phyloP scores from a whole-genome alignment of 768 basidiomycete genomes.

The Gelatoporia subvermispora region DNA sequence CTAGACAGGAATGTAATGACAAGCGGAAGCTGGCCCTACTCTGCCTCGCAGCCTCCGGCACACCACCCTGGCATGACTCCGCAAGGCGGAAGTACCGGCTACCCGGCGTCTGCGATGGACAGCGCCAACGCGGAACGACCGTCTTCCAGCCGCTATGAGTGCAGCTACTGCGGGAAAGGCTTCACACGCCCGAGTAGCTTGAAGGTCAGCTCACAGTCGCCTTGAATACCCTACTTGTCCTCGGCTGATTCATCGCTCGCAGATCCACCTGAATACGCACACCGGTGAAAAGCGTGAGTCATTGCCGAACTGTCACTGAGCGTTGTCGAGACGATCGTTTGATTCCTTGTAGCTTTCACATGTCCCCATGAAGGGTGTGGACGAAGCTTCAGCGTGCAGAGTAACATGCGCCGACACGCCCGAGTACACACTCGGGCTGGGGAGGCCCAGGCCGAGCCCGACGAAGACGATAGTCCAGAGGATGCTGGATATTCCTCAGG shows the following conservation, averaged over 20 bases:
- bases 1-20: constrained; percentile 14
- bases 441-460: constrained; percentile 24
- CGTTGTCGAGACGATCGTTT: constrained; percentile 10
- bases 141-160: constrained; percentile 61
- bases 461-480: constrained; percentile 43
- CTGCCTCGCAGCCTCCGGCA: constrained; percentile 38
- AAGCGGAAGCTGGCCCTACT: constrained; percentile 23
- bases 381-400: constrained; percentile 80
- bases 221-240: neutral
- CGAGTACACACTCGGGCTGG: constrained; percentile 52
- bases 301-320: constrained; percentile 5
- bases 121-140: constrained; percentile 15
- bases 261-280: constrained; percentile 85
- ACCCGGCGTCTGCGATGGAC: constrained; percentile 8
- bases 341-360: constrained; percentile 50
- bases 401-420: constrained; percentile 85
- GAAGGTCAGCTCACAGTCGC: constrained; percentile 41
- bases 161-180: constrained; percentile 72
- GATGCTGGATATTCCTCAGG: constrained; percentile 1
- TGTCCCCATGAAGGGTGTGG: constrained; percentile 75
- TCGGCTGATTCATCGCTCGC: neutral
- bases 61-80: constrained; percentile 26
- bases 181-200: constrained; percentile 83
- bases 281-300: constrained; percentile 80
- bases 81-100: constrained; percentile 6